Conservation (phyloP, 169 alveolate genomes). For the Eimeria acervulina region DNA sequence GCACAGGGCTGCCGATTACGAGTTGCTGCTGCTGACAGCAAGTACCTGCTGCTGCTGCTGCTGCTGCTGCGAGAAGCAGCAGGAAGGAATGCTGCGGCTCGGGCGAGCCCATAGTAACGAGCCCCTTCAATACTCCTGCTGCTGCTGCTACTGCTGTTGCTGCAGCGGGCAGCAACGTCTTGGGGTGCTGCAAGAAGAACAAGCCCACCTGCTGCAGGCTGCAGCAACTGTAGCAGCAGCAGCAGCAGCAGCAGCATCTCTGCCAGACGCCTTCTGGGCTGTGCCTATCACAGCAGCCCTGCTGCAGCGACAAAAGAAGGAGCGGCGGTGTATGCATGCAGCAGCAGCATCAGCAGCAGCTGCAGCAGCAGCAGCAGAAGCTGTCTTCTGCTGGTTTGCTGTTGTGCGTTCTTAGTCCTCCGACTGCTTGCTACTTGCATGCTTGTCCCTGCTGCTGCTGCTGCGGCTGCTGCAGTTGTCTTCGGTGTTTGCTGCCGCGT, state of each 20-base stretch:
- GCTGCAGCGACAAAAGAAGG: no score
- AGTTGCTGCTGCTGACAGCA: not conserved
- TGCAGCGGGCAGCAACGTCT: not conserved
- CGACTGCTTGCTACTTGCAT: not conserved
- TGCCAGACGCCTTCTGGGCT: not conserved
- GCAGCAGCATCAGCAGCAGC: no score
- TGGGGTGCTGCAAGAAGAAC: not conserved
- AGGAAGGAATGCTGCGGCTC: not conserved
- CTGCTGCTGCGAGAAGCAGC: conserved; percentile 24
- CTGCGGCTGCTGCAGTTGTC: no score
- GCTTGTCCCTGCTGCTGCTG: not conserved
- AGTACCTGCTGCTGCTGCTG: conserved; percentile 19
- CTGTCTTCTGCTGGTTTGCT: not conserved
- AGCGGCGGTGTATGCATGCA: no score
- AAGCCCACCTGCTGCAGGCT: not conserved
- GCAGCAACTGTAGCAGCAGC: conserved; percentile 11
- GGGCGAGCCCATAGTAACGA: not conserved
- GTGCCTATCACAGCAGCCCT: no score
- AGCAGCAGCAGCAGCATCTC: conserved; percentile 34
- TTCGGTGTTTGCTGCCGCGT: not conserved
- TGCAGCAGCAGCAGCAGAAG: no score
- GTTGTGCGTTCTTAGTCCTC: not conserved
- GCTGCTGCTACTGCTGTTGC: not conserved
- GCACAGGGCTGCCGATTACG: not conserved
- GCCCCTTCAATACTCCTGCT: not conserved